Evolutionary conservation across 129 eudicot genomes (phyloP).

Genomic region (Mikania micrantha): DNA sequence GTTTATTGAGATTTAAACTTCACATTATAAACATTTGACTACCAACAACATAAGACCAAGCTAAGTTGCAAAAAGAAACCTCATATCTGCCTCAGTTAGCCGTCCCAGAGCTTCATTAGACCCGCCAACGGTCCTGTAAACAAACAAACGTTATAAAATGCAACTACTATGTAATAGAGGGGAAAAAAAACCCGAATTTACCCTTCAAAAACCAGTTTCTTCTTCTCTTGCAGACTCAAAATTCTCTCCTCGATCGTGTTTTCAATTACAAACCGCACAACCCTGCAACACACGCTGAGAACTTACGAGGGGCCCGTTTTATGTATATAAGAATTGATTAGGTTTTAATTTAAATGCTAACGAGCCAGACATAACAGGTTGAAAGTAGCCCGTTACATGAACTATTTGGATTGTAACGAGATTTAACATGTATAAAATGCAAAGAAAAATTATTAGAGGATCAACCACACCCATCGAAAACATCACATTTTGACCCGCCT

Average conservation of each 20-base stretch:
- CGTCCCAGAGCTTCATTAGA: constrained; percentile 61
- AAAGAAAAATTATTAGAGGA: neutral
- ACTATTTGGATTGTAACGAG: no score
- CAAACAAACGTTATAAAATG: neutral
- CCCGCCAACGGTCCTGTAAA: constrained; percentile 78
- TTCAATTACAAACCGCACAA: constrained; percentile 81
- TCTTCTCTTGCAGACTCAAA: constrained; percentile 87
- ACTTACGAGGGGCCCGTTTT: neutral
- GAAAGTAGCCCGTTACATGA: neutral
- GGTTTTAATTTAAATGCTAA: neutral
- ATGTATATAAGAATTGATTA: neutral
- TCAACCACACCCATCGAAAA: neutral
- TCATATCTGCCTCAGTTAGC: constrained; percentile 74
- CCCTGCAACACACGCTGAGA: constrained; percentile 36
- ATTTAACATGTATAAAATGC: neutral
- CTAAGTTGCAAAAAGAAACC: constrained; percentile 50
- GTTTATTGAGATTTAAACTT: neutral
- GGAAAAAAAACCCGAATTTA: constrained; percentile 18
- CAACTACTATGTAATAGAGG: neutral
- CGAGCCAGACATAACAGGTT: neutral
- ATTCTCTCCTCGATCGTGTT: constrained; percentile 89
- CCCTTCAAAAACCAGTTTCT: constrained; percentile 93
- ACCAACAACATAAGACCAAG: neutral
- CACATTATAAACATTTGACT: neutral
- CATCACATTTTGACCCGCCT: neutral